Base-by-base conservation (phyloP, 768 basidiomycete species). In the Hygrocybe punicea region DNA sequence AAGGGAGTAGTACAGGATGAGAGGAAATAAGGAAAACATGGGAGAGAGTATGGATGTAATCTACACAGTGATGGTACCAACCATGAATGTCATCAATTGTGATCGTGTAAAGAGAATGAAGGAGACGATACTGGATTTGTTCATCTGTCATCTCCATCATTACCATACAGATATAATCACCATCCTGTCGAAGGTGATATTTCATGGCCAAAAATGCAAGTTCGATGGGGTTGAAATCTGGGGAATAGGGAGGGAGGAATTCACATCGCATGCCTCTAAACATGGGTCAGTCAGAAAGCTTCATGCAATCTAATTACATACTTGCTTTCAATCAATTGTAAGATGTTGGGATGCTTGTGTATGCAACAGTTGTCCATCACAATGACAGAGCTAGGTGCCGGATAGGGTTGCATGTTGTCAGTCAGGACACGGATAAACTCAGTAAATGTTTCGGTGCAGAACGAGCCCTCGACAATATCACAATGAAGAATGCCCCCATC, bases 351-450 rank as follows among this genome's bases (percentile, higher is more conserved):
- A 39, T 52, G 33, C 11, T 52, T 52, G 53, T 78, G 76, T 8
- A 75, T 78, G 0, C 61, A 45, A 46, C 74, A 76, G 60, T 75
- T 76, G 51, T 76, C 73, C 47, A 73, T 58, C 4, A 75, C 54
- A 8, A 76, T 60, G 17, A 77, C 70, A 51, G 68, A 73, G 37
- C 60, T 53, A 1, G 29, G 39, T 1, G 29, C 64, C 2, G 72
- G 73, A 44, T 57, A 77, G 16, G 67, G 70, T 50, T 73, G 73
- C 70, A 72, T 77, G 29, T 52, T 33, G 51, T 39, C 51, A 6
- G 35, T 19, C 33, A 52, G 33, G 3, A 19, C 34, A 3, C 17
- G 19, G 29, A 39, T 52, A 13, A 35, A 52, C n/a, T 39, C 9
- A 16, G n/a, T 6, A 39, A 52, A 52, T 21, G 51, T 14, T 11